These are phyloP conservation scores for Echinosophora koreensis DNA, from an alignment of 306 rosid species.

Conservation along the genomic window DNA sequence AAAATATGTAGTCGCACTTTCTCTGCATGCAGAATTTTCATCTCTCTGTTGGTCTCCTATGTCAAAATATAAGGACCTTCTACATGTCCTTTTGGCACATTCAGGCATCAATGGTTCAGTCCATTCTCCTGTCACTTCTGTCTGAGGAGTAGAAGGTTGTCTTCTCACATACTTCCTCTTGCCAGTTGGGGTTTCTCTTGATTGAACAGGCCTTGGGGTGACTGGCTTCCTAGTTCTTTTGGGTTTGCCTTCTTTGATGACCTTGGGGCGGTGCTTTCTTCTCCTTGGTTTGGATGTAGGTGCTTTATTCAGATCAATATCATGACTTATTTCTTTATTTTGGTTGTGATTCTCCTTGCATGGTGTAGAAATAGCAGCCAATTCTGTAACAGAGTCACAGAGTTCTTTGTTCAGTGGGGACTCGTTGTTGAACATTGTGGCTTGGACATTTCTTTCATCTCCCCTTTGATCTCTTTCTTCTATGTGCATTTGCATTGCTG, in stretches of 20 bases:
- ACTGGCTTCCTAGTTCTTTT: conserved; percentile 51
- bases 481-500: conserved; percentile 31
- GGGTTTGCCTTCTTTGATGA: conserved; percentile 73
- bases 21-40: conserved; percentile 43
- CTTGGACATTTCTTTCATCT: conserved; percentile 43
- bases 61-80: conserved; percentile 67
- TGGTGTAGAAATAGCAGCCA: conserved; percentile 54
- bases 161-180: conserved; percentile 69
- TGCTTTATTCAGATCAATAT: conserved; percentile 57
- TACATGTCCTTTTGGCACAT: conserved; percentile 65
- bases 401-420: conserved; percentile 42
- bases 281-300: conserved; percentile 65
- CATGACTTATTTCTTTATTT: conserved; percentile 50
- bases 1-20: conserved; percentile 43
- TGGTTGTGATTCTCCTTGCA: conserved; percentile 55
- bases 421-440: conserved; percentile 31
- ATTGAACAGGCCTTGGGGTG: conserved; percentile 55
- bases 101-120: conserved; percentile 35
- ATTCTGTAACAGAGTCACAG: conserved; percentile 37
- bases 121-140: conserved; percentile 43
- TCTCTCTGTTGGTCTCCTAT: conserved; percentile 49
- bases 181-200: conserved; percentile 51
- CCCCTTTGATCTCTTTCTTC: conserved; percentile 42
- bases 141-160: conserved; percentile 54
- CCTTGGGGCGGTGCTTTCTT: conserved; percentile 92